phyloP scores from a whole-genome alignment of 208 protist species.

The Histomonas meleagridis region DNA sequence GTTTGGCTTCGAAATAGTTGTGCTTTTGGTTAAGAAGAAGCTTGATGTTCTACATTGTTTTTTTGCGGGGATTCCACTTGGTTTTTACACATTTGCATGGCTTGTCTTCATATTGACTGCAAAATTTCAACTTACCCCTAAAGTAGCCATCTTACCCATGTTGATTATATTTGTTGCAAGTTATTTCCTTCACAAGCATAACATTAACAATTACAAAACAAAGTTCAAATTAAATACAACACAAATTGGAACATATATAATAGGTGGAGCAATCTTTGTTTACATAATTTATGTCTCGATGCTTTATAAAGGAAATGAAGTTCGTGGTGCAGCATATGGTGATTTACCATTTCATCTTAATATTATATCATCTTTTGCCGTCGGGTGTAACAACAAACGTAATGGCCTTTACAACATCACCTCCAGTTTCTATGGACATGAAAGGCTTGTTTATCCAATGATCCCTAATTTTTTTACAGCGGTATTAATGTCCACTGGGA shows the following conservation, averaged over 20 bases:
- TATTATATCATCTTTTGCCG: neutral
- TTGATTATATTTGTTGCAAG: neutral
- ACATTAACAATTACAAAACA: neutral
- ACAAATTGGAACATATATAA: neutral
- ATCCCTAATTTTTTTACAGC: neutral
- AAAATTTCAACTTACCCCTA: neutral
- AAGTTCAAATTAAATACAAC: neutral
- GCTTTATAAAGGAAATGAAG: neutral
- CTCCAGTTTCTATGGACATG: neutral
- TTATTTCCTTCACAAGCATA: neutral
- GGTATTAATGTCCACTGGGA: neutral
- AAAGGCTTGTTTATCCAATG: neutral
- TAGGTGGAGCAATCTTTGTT: neutral
- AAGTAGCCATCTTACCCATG: neutral
- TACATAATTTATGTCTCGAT: neutral
- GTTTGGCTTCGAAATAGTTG: neutral
- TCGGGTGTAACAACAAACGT: neutral
- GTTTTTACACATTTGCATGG: neutral
- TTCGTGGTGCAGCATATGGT: neutral
- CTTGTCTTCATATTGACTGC: neutral
- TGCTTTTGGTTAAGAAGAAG: neutral
- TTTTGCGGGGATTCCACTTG: conserved; percentile 24
- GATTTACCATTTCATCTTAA: conserved; percentile 25
- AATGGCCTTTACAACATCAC: neutral
- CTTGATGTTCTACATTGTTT: neutral